Base-by-base conservation (phyloP, 768 basidiomycete genomes). In the Termitomyces sp. region DNA sequence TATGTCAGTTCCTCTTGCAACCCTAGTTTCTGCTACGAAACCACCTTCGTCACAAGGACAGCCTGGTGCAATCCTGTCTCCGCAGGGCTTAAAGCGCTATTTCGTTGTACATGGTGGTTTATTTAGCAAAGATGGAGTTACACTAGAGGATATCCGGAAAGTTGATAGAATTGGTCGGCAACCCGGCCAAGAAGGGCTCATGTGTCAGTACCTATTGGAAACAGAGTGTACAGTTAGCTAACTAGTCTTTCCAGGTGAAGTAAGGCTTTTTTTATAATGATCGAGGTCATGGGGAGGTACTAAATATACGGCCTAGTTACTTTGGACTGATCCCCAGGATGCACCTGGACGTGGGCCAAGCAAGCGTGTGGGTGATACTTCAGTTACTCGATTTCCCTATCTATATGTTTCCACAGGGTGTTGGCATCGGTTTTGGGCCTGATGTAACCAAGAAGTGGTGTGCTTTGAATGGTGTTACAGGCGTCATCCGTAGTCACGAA, bases 271-370 rank as follows among this genome's bases (percentile, higher is more conserved):
- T 25, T 23, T 27, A 19, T 21, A 23, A 25, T 34, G 38, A 16
- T 52, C 40, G 17, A 48, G 21, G 12, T 41, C 12, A 3, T 41
- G 16, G 29, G 32, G 37, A 32, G 5, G 21, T 32, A 37, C 43
- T 54, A 48, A 54, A 29, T 17, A 37, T 53, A 14, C 23, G 19
- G 41, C 63, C 19, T 68, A 95, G 89, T 73, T 95, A 29, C 81
- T 98, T 16, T 98, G 96, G 95, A 96, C 95, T 4, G 96, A 98
- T 73, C 96, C 97, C 21, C 97, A 98, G 71, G 87, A 89, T 41
- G 65, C 75, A 40, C 85, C 85, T 11, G 97, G 97, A 25, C 86
- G 97, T 27, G 96, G 97, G 5, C 96, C 97, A 12, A 95, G 92
- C 68, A 98, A 98, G 79, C 86, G 97, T 37, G 92, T 92, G 68